Evolutionary conservation across 345 rosid species (phyloP).

Genomic region (Eucalyptus microcorys): DNA sequence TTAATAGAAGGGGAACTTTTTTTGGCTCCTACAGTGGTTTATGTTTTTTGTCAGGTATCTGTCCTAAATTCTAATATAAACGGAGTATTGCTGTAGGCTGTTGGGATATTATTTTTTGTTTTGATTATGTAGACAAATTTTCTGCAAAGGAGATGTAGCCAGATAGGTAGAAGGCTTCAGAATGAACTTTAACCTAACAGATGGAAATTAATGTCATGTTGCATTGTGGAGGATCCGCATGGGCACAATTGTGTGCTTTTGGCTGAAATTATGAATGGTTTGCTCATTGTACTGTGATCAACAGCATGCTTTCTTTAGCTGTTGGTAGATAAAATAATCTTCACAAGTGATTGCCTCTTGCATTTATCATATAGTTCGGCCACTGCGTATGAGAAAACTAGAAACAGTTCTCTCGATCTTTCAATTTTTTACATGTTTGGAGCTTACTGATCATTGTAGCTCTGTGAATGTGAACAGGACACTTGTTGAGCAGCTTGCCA

Average conservation of each 20-base stretch:
- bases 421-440: neutral
- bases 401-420: neutral
- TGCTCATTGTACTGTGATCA: neutral
- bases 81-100: neutral
- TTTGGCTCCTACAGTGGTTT: neutral
- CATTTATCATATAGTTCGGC: neutral
- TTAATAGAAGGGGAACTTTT: neutral
- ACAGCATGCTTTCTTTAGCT: neutral
- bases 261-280: neutral
- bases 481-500: constrained; percentile 82
- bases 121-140: neutral
- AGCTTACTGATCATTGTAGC: neutral
- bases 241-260: neutral
- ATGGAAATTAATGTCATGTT: neutral
- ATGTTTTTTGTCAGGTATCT: neutral
- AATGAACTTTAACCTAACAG: neutral
- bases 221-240: neutral
- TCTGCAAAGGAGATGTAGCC: neutral
- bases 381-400: neutral
- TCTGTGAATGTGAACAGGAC: constrained; percentile 23
- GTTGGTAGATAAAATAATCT: neutral
- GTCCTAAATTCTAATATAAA: neutral
- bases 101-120: neutral
- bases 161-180: neutral
- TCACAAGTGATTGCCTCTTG: neutral